Evolutionary conservation across 1,284 basidiomycete species (phyloP), one percentile per base, ranked within the genome.

Genomic region (Papiliotrema nemorosa): DNA sequence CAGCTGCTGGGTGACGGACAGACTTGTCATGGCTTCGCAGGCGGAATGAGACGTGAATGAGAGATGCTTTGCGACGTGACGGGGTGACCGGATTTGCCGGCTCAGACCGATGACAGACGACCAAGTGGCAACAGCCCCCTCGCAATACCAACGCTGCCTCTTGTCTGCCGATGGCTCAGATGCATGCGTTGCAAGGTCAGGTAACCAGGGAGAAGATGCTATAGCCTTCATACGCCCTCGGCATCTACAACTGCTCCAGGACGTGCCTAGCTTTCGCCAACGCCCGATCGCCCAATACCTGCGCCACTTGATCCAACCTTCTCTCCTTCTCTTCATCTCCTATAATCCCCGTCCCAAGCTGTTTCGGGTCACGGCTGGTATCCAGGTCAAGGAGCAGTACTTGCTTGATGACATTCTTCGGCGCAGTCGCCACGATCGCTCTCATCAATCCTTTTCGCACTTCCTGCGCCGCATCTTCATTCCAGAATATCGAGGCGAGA

Each of bases 401-500:
- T 10, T 36, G 21, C 44, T 37, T 35, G 18, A 36, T 25, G 7
- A 37, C 34, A 9, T 14, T 9, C 9, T 7, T 16, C 9, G 31
- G 16, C 9, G 44, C 33, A 20, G 33, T 16, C 22, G 10, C 34
- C n/a, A 46, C 27, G n/a, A 46, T 35, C 12, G 44, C 44, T 26
- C 34, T 46, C 33, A 43, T 4, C 41, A 43, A 29, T 13, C 36
- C 45, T n/a, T 24, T 47, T 25, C 34, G n/a, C 27, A 34, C 34
- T 37, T 38, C 34, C 7, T 38, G 25, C n/a, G 20, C 38, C 13
- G 0, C 21, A n/a, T 9, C 47, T 7, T 37, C 20, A 12, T 22
- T 21, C 89, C 89, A 92, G 35, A 91, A 81, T 56, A 79, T 83
- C 40, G 78, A 79, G 5, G 88, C 83, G 21, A 94, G 70, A 64